Base-by-base conservation (phyloP, 352 stramenopile genomes). In the Thalassiosira oceanica region DNA sequence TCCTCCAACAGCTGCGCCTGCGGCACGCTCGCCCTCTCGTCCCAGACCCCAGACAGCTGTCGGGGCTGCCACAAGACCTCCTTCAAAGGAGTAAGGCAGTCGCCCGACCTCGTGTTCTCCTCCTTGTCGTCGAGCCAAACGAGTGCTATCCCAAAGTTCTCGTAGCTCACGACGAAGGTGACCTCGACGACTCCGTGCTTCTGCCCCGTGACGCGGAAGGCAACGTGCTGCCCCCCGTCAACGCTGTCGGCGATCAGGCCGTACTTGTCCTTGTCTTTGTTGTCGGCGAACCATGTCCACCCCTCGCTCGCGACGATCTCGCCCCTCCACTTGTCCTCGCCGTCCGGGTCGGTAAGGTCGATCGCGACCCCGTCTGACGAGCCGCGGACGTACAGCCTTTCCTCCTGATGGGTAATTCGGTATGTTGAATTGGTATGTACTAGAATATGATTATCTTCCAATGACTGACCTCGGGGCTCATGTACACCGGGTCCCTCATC, bases 121-220 rank as follows among this genome's bases (percentile, higher is more conserved):
- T 18, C 4, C 15, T 10, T 20, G 15, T 66, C 33, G 28, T 71
- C 60, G 7, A 78, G 15, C 67, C 67, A 78, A 7, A 54, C 67
- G 13, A 72, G 21, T 3, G 60, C 53, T 11, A 55, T 31, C 13
- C 67, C 67, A 48, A 78, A 78, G 35, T 68, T 78, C 45, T 72
- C 58, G 27, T 78, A 78, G n/a, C 11, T 43, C 1, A 78, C 37
- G 1, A 78, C 39, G 44, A 56, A 78, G 1, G 56, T 52, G 20
- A 76, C 27, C 26, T 75, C 67, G 8, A 72, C 26, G 0, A 63
- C 8, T 24, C 60, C 67, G 45, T 53, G 50, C 15, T 68, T 50
- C 6, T 50, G 53, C 16, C 58, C 67, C 15, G 27, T 64, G 11
- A 72, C 13, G 21, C 51, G 58, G 16, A 72, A 23, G 1, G 52